Evolutionary conservation across 805 yeast species (phyloP), one percentile per base, ranked within the genome.

Genomic region (Priceomyces medius): DNA sequence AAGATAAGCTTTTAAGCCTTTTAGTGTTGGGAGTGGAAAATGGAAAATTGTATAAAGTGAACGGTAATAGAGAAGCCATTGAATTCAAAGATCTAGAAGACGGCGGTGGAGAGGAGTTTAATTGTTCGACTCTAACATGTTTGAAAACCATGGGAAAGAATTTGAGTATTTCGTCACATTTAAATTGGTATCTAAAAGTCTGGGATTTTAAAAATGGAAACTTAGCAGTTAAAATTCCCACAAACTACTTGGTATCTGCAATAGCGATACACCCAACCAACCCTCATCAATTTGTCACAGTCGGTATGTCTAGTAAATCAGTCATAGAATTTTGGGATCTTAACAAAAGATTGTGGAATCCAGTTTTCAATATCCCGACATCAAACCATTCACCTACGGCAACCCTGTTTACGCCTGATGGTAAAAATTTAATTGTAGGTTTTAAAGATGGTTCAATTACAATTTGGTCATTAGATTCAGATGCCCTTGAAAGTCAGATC

Each of bases 281-380:
- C 12, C 40, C 42, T 9, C 46, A 45, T 18, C 67, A 63, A 37
- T 59, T 65, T 41, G 49, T 58, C 3, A 55, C 63, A 1, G 44
- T 58, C 38, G 64, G 66, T 0, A 35, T 50, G 2, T 46, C 41
- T 34, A 38, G 44, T 38, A 44, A 46, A 8, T 35, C 28, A 12
- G 39, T 50, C 2, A 39, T 65, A 4, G 58, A 61, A 26, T 53
- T 59, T 20, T 65, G 71, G 71, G 66, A 64, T 43, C 44, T 65
- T 19, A 40, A 48, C 7, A 34, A 26, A 7, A 48, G 40, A 32
- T 21, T 55, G 10, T 50, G 52, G 44, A 41, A 44, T 32, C 55
- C 65, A 7, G 32, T 58, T 3, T 20, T 44, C 8, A 43, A 42
- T 5, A 35, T 58, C 4, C 45, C 51, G 7, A 23, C 47, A 21